These are phyloP conservation scores for Aureobasidium subglaciale DNA, from an alignment of 2,329 filamentous ascomycete species.

Conservation along the genomic window DNA sequence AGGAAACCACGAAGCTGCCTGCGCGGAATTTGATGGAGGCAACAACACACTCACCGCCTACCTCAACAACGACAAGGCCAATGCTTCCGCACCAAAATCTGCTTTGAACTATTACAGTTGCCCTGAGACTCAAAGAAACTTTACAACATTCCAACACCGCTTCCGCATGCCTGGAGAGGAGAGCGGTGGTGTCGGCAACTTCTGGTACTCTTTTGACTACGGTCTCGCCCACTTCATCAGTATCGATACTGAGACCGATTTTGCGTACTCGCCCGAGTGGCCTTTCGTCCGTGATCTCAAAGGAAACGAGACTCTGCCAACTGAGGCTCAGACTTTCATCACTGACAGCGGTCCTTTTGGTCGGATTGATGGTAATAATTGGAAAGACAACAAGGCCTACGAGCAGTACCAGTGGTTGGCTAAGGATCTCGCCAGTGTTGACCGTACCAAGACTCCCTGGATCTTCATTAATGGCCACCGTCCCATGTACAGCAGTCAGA, in stretches of 20 bases:
- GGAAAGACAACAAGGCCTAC: slow-evolving; percentile 37
- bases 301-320: slow-evolving; percentile 37
- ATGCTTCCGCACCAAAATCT: slow-evolving; percentile 30
- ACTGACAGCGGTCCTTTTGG: slow-evolving; percentile 47
- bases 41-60: slow-evolving; percentile 41
- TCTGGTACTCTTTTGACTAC: slow-evolving; percentile 51
- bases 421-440: slow-evolving; percentile 38
- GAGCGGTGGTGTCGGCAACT: slow-evolving; percentile 43
- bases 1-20: slow-evolving; percentile 46
- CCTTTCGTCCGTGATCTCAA: slow-evolving; percentile 38
- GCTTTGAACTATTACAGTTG: slow-evolving; percentile 46
- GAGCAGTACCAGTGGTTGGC: slow-evolving; percentile 43
- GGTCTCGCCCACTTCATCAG: slow-evolving; percentile 47
- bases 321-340: slow-evolving; percentile 36
- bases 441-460: slow-evolving; percentile 45
- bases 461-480: slow-evolving; percentile 39
- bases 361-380: slow-evolving; percentile 32
- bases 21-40: slow-evolving; percentile 43
- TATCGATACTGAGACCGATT: slow-evolving; percentile 46
- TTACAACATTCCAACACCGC: slow-evolving; percentile 45
- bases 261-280: slow-evolving; percentile 40
- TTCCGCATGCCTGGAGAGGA: slow-evolving; percentile 47
- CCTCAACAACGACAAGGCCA: slow-evolving; percentile 37
- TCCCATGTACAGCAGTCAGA: slow-evolving; percentile 42
- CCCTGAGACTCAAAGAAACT: slow-evolving; percentile 46